phyloP scores from a whole-genome alignment of 495 filamentous ascomycete species.

The Penicillium cosmopolitanum region DNA sequence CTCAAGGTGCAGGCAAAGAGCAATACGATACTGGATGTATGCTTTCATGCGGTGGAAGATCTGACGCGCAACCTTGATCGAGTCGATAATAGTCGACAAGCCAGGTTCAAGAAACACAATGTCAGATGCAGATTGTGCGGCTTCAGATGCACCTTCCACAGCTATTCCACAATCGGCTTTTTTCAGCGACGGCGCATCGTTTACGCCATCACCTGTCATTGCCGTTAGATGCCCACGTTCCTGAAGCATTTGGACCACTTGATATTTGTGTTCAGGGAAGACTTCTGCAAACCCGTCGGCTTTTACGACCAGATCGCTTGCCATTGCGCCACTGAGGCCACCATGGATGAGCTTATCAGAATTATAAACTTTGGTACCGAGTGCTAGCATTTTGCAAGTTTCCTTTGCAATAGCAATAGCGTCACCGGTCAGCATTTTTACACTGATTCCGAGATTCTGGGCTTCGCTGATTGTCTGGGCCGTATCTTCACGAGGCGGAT shows the following conservation, averaged over 20 bases:
- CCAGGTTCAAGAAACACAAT: slow-evolving; percentile 77
- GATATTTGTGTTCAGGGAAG: slow-evolving; percentile 97
- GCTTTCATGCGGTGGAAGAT: slow-evolving; percentile 83
- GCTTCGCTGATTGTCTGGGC: slow-evolving; percentile 74
- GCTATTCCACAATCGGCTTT: slow-evolving; percentile 84
- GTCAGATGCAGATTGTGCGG: slow-evolving; percentile 73
- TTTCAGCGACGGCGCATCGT: slow-evolving; percentile 94
- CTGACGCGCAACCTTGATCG: slow-evolving; percentile 74
- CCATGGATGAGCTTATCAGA: slow-evolving; percentile 72
- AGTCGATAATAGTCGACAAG: slow-evolving; percentile 73
- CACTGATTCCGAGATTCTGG: slow-evolving; percentile 70
- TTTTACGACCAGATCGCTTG: slow-evolving; percentile 71
- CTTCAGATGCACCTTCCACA: slow-evolving; percentile 74
- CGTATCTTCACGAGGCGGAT: slow-evolving; percentile 76
- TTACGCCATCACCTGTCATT: slow-evolving; percentile 98
- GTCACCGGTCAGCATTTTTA: slow-evolving; percentile 79
- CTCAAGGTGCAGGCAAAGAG: slow-evolving; percentile 73
- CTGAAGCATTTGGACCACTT: slow-evolving; percentile 95
- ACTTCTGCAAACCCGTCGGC: slow-evolving; percentile 83
- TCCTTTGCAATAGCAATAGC: slow-evolving; percentile 77
- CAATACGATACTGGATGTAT: slow-evolving; percentile 79
- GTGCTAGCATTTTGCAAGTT: slow-evolving; percentile 75
- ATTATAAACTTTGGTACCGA: slow-evolving; percentile 78
- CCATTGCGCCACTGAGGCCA: slow-evolving; percentile 68
- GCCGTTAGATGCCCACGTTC: slow-evolving; percentile 95